Evolutionary conservation across 306 rosid genomes (phyloP).

Genomic region (Rosa multiflora): DNA sequence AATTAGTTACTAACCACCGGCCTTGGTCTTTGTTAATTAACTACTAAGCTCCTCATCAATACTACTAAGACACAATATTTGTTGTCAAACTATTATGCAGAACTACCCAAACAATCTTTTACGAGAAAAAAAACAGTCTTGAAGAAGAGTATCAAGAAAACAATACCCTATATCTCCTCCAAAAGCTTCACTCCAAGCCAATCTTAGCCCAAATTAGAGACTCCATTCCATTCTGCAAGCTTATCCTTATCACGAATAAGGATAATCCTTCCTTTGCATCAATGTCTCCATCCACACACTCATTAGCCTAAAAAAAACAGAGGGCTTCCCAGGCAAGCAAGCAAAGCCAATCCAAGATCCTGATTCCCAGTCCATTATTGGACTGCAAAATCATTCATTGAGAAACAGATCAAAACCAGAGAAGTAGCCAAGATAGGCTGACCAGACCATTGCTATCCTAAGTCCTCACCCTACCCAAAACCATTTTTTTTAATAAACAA

Average conservation of each 20-base stretch:
- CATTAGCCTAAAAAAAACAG: neutral
- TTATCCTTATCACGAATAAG: constrained; percentile 4
- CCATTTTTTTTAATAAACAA: neutral
- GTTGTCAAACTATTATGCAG: neutral
- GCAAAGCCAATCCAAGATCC: neutral
- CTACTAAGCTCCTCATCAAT: too few species aligned
- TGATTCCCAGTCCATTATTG: neutral
- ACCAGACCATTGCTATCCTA: neutral
- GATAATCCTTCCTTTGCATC: neutral
- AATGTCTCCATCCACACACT: neutral
- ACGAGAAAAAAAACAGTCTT: neutral
- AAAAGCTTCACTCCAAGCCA: neutral
- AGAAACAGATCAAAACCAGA: neutral
- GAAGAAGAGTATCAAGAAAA: neutral
- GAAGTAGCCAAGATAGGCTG: neutral
- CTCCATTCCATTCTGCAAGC: neutral
- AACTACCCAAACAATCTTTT: neutral
- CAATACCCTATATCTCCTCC: too few species aligned
- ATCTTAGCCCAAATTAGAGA: neutral
- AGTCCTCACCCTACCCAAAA: neutral
- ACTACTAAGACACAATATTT: too few species aligned
- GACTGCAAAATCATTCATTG: neutral
- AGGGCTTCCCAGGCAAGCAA: neutral
- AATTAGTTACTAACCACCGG: too few species aligned
- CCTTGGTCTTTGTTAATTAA: too few species aligned